Conservation (phyloP, 371 early-diverging fungal species). For the Mucor circinelloides region DNA sequence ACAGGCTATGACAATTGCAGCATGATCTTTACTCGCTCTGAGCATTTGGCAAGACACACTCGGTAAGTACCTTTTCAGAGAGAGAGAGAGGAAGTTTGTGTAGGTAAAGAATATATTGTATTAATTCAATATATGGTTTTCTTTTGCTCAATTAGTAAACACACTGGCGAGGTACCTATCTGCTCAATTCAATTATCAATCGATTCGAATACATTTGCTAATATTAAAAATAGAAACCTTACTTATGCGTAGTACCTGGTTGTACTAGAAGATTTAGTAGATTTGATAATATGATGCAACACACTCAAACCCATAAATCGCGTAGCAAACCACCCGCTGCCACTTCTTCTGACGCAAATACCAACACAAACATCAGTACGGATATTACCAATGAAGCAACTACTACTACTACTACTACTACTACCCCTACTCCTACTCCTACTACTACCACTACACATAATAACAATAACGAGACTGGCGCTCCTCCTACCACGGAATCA, state of each 20-base stretch:
- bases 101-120: not conserved
- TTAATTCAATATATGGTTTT: not conserved
- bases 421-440: not conserved
- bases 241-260: slow-evolving; percentile 60
- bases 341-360: not conserved
- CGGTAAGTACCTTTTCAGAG: slow-evolving; percentile 27
- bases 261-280: slow-evolving; percentile 62
- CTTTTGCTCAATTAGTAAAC: slow-evolving; percentile 39
- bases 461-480: not conserved
- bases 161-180: slow-evolving; percentile 54
- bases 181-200: not conserved
- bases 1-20: slow-evolving; percentile 59
- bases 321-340: slow-evolving; percentile 16
- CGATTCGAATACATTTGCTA: not conserved
- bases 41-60: slow-evolving; percentile 62
- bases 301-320: slow-evolving; percentile 55
- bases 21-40: slow-evolving; percentile 66
- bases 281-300: slow-evolving; percentile 69
- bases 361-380: not conserved
- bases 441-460: too few relatives aligned
- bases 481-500: not conserved
- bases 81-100: not conserved
- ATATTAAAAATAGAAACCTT: slow-evolving; percentile 48
- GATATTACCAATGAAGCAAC: not conserved
- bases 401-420: not conserved